phyloP scores from a whole-genome alignment of 2,329 filamentous ascomycete species.

The Penicillium sp. region DNA sequence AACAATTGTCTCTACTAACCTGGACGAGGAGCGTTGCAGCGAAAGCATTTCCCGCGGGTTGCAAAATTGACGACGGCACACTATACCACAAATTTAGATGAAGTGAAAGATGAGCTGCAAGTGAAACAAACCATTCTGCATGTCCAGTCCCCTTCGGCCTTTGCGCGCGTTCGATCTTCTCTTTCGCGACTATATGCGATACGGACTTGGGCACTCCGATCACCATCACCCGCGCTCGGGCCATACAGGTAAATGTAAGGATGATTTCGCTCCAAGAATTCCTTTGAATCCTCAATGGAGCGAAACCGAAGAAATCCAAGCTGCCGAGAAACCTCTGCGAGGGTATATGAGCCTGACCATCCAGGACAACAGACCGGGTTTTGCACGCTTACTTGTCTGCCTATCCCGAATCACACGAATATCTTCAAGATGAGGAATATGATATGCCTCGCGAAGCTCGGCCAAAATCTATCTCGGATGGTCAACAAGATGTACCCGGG shows the following conservation, averaged over 20 bases:
- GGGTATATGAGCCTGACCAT: not conserved
- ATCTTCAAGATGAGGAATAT: conserved; percentile 51
- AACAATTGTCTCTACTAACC: conserved; percentile 38
- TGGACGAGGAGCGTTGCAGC: conserved; percentile 51
- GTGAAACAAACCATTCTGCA: conserved; percentile 45
- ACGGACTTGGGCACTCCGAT: conserved; percentile 42
- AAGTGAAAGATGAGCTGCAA: not conserved
- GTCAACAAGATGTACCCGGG: not conserved
- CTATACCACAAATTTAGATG: conserved; percentile 30
- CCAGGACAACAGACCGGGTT: not conserved
- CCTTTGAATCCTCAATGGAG: conserved; percentile 45
- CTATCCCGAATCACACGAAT: conserved; percentile 54
- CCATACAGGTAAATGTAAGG: conserved; percentile 49
- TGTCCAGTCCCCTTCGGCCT: conserved; percentile 52
- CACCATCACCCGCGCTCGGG: conserved; percentile 35
- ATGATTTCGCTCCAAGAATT: conserved; percentile 50
- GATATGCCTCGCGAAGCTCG: conserved; percentile 50
- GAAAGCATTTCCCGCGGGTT: conserved; percentile 52
- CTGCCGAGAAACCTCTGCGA: conserved; percentile 48
- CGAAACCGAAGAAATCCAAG: conserved; percentile 54
- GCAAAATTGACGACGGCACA: conserved; percentile 54
- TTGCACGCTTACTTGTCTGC: conserved; percentile 47
- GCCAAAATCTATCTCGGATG: conserved; percentile 45
- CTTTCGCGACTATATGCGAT: conserved; percentile 51
- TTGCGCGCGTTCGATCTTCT: conserved; percentile 45